These are phyloP conservation scores for Leishmania braziliensis DNA, from an alignment of 208 protist genomes.

Conservation along the genomic window DNA sequence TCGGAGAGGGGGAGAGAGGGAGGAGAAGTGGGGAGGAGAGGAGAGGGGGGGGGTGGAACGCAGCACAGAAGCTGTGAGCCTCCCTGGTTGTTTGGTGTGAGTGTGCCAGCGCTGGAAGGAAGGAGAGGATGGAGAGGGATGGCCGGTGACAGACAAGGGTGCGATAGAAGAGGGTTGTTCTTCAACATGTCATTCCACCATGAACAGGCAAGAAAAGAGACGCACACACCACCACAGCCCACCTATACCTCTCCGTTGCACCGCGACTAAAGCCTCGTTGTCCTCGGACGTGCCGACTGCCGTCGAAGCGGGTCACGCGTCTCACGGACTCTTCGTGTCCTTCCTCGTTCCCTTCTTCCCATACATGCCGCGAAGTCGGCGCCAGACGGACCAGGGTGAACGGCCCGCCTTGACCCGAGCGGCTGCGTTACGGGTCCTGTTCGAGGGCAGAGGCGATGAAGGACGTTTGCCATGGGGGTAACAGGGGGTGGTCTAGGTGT, in stretches of 20 bases:
- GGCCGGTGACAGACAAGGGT: not conserved
- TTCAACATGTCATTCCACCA: not conserved
- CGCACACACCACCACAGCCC: not conserved
- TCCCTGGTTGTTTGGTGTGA: not conserved
- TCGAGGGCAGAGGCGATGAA: not conserved
- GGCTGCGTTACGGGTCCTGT: not conserved
- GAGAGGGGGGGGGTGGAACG: not conserved
- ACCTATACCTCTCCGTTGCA: not conserved
- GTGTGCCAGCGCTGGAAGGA: not conserved
- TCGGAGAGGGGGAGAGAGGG: not conserved
- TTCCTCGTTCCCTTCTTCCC: not conserved
- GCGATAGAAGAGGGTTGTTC: not conserved
- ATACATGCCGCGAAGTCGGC: not conserved
- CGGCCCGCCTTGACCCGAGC: not conserved
- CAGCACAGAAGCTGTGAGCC: not conserved
- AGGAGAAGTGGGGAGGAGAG: not conserved
- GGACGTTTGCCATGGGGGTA: not conserved
- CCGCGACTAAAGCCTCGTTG: not conserved
- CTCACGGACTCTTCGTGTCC: not conserved
- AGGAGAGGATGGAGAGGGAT: not conserved
- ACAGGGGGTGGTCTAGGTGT: not conserved
- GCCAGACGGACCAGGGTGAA: not conserved
- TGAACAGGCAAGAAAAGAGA: not conserved
- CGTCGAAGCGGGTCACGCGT: not conserved
- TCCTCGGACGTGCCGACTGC: not conserved